These are phyloP conservation scores for Annona cherimola DNA, from an alignment of 164 flowering plant genomes.

Conservation along the genomic window DNA sequence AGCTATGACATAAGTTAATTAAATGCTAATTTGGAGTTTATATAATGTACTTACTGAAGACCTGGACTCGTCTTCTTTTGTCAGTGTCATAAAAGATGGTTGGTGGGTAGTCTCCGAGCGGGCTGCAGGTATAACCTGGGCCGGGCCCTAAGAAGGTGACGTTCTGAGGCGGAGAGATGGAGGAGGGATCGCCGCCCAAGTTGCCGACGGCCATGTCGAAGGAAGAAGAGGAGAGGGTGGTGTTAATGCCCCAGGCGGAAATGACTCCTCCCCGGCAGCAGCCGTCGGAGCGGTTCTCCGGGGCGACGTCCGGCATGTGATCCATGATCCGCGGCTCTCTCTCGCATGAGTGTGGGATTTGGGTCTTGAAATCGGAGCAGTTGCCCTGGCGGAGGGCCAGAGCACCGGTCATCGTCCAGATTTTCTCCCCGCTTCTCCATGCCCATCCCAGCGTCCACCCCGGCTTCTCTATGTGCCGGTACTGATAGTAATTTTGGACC, in stretches of 20 bases:
- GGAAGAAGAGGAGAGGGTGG: constrained; percentile 36
- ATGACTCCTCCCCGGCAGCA: constrained; percentile 52
- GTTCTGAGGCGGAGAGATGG: constrained; percentile 27
- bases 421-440: constrained; percentile 46
- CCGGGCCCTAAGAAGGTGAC: constrained; percentile 52
- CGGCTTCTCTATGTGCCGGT: constrained; percentile 49
- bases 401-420: constrained; percentile 58
- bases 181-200: constrained; percentile 9
- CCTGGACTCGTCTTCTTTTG: constrained; percentile 44
- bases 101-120: constrained; percentile 30
- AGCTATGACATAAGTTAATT: no score
- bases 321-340: constrained; percentile 39
- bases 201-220: constrained; percentile 48
- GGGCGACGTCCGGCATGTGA: constrained; percentile 30
- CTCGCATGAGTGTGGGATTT: constrained; percentile 46
- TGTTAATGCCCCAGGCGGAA: constrained; percentile 37
- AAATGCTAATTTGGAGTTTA: no score
- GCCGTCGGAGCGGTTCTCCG: constrained; percentile 30
- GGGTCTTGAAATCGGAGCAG: constrained; percentile 37
- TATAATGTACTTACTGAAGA: constrained; percentile 38
- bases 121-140: constrained; percentile 56
- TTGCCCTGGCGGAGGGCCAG: constrained; percentile 47
- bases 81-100: constrained; percentile 34
- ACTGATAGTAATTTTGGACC: constrained; percentile 51
- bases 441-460: constrained; percentile 64